Conservation (phyloP, 2,329 filamentous ascomycete genomes). For the Dothidotthia symphoricarpi region DNA sequence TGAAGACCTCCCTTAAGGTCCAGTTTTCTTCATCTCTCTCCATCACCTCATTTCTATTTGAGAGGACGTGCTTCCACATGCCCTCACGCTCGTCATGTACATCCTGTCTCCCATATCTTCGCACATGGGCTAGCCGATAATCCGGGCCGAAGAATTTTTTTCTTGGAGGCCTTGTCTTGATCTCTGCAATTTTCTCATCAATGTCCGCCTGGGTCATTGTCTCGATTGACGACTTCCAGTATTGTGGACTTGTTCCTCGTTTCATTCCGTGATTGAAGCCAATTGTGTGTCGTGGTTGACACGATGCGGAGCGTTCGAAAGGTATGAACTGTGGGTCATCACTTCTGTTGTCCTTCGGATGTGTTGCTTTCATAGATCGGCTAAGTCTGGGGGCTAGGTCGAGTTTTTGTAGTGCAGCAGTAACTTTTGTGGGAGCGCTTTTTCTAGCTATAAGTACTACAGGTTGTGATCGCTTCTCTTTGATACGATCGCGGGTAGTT, state of each 20-base stretch:
- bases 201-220: constrained; percentile 23
- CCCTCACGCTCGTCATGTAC: constrained; percentile 20
- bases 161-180: constrained; percentile 34
- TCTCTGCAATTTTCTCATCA: constrained; percentile 22
- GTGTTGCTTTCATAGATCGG: no score
- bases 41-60: not conserved
- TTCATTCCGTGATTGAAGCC: not conserved
- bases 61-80: constrained; percentile 7
- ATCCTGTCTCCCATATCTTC: constrained; percentile 10
- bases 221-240: constrained; percentile 8
- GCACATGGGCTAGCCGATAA: constrained; percentile 18
- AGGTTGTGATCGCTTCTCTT: not conserved
- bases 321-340: constrained; percentile 1
- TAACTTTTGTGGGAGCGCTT: not conserved
- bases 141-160: constrained; percentile 31
- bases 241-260: constrained; percentile 6
- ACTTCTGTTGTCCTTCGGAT: not conserved
- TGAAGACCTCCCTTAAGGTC: constrained; percentile 18
- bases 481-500: not conserved
- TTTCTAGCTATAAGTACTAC: not conserved
- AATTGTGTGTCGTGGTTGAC: not conserved
- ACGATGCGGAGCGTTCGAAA: constrained; percentile 5
- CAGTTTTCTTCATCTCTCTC: not conserved
- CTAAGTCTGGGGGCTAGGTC: no score
- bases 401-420: not conserved